A percentile compares a stretch with the other conserved stretches of the same genome.
Conservation (phyloP, 2,329 filamentous ascomycete genomes). For the Shiraia sp. region DNA sequence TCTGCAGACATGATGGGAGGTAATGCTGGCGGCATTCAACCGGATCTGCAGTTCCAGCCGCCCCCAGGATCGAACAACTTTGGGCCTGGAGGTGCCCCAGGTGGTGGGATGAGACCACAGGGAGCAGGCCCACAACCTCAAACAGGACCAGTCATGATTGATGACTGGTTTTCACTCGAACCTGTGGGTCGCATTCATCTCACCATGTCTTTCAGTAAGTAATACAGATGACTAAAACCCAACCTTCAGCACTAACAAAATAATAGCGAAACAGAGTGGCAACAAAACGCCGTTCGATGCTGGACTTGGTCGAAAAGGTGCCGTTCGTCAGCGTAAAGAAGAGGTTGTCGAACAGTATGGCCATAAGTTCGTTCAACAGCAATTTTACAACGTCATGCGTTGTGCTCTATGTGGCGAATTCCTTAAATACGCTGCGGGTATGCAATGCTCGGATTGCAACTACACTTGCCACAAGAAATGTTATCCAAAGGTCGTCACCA, state of each 20-base stretch:
- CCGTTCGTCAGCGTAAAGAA: slow-evolving; percentile 96
- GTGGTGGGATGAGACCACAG: slow-evolving; percentile 44
- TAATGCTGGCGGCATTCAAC: slow-evolving; percentile 51
- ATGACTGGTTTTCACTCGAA: slow-evolving; percentile 96
- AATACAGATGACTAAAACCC: not conserved
- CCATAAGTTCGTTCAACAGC: slow-evolving; percentile 97
- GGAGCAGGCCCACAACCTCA: slow-evolving; percentile 51
- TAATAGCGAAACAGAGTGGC: slow-evolving; percentile 76
- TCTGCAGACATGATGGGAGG: slow-evolving; percentile 93
- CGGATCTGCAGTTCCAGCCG: slow-evolving; percentile 59
- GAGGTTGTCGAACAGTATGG: slow-evolving; percentile 98
- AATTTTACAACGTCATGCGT: slow-evolving; percentile 99
- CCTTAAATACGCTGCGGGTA: slow-evolving; percentile 96
- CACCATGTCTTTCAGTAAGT: slow-evolving; percentile 77
- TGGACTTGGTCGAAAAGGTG: slow-evolving; percentile 91
- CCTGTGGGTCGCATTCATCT: slow-evolving; percentile 91
- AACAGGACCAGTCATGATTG: slow-evolving; percentile 66
- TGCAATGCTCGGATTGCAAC: slow-evolving; percentile 99
- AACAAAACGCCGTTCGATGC: slow-evolving; percentile 82
- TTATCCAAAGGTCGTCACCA: slow-evolving; percentile 94
- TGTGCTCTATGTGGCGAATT: slow-evolving; percentile 98
- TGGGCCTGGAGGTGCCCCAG: slow-evolving; percentile 42
- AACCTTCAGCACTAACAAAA: slow-evolving; percentile 21
- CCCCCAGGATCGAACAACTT: slow-evolving; percentile 48
- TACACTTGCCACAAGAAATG: slow-evolving; percentile 99